Conservation (phyloP, 2,329 filamentous ascomycete species). For the Fusarium tupiense region DNA sequence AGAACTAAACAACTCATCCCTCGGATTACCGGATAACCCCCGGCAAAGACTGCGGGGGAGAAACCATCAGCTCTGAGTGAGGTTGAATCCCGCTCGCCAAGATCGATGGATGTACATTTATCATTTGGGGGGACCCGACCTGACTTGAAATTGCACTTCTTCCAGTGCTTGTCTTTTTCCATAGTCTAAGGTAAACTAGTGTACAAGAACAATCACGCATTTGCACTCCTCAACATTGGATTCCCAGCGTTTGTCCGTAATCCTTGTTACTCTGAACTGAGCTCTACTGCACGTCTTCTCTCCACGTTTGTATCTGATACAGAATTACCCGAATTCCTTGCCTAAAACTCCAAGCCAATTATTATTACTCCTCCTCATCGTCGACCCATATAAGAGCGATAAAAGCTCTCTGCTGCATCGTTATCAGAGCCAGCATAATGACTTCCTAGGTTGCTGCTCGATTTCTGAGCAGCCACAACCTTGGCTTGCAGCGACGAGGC, state of each 20-base stretch:
- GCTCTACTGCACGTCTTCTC: constrained; percentile 5
- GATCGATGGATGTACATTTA: constrained; percentile 16
- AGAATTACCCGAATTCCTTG: constrained; percentile 27
- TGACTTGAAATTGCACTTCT: constrained; percentile 26
- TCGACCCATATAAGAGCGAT: constrained; percentile 84
- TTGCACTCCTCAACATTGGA: constrained; percentile 32
- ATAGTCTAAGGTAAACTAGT: constrained; percentile 47
- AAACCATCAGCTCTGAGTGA: constrained; percentile 23
- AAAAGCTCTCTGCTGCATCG: constrained; percentile 88
- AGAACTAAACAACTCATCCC: constrained; percentile 58
- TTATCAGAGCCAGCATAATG: constrained; percentile 69
- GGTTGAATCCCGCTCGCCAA: constrained; percentile 23
- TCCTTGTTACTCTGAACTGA: constrained; percentile 4
- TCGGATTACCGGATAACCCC: constrained; percentile 30
- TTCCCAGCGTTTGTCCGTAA: constrained; percentile 8
- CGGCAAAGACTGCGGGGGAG: constrained; percentile 33
- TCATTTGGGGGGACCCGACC: constrained; percentile 3
- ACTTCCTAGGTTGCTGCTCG: constrained; percentile 69
- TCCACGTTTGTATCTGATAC: constrained; percentile 24
- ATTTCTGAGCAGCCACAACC: constrained; percentile 83
- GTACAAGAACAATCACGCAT: constrained; percentile 51
- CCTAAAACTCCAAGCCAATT: constrained; percentile 42
- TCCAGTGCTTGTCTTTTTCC: constrained; percentile 39
- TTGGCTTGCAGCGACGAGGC: constrained; percentile 83
- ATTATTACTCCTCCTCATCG: constrained; percentile 56